Evolutionary conservation across 768 basidiomycete species (phyloP), one percentile per base, ranked within the genome.

Genomic region (Tricholoma terreum): DNA sequence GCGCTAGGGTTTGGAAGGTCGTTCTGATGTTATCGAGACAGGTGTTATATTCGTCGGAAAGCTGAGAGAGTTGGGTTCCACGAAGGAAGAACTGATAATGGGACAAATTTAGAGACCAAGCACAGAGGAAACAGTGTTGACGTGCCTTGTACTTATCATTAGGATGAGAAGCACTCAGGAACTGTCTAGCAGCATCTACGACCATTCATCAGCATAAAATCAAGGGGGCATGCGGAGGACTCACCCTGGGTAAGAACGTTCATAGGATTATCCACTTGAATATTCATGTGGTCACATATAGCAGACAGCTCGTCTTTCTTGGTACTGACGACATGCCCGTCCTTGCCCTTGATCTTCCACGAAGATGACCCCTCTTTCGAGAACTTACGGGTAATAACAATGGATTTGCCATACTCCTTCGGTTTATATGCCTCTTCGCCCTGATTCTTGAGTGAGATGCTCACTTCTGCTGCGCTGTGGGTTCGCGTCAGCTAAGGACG

Each of bases 201-300:
- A 21, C 12, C 11, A 70, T 60, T 73, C 68, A 40, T 50, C 27
- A 40, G 15, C 21, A 42, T 15, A 8, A 19, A 9, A 3, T 75
- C 8, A 46, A 36, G 21, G 40, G n/a, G 35, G 11, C 15, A 45
- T 36, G 9, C 42, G 40, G 49, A 31, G 8, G 14, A 58, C 65
- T 22, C 60, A 81, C 89, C 91, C 79, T 94, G 92, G 0, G 92
- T 94, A 43, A 96, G 79, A 22, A 99, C 88, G 59, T 92, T 98
- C 85, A 98, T 86, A 1, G 95, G 96, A 66, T 95, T 95, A 68
- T 97, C 94, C 58, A 97, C 92, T 68, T 96, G 94, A 55, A 99
- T 92, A 64, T 94, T 94, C 89, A 97, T 96, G 61, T 94, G 89
- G 67, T 96, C 92, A 64, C 89, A 89, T 50, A 99, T 98, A 1